Evolutionary conservation across 2,329 filamentous ascomycete species (phyloP).

Genomic region (Neonectria ditissima): DNA sequence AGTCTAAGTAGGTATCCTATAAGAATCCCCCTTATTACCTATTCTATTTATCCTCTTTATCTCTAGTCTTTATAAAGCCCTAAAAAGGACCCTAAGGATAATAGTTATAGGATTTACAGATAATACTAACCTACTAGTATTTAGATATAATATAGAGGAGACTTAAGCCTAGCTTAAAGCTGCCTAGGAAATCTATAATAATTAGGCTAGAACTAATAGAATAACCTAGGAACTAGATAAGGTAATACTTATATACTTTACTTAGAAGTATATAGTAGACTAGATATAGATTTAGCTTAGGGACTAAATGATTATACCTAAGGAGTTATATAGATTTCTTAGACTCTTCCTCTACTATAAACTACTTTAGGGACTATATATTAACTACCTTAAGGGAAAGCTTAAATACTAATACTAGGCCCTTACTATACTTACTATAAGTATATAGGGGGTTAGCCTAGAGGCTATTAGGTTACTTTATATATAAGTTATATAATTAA

Average conservation of each 20-base stretch:
- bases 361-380: too few species aligned
- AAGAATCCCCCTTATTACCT: background rate
- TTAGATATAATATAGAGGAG: background rate
- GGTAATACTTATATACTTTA: background rate
- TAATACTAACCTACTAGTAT: background rate
- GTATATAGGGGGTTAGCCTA: too few species aligned
- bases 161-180: background rate
- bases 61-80: background rate
- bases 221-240: background rate
- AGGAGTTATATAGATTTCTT: background rate
- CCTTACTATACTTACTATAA: too few species aligned
- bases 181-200: background rate
- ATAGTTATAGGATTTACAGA: background rate
- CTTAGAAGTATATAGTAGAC: background rate
- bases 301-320: background rate
- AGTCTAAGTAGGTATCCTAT: background rate
- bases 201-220: background rate
- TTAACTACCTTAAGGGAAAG: too few species aligned
- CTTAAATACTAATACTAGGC: too few species aligned
- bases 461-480: too few species aligned
- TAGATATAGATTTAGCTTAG: background rate
- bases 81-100: background rate
- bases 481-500: too few species aligned
- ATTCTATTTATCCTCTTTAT: background rate
- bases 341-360: background rate